These are phyloP conservation scores for Prunus mume DNA, from an alignment of 306 rosid species.

Conservation along the genomic window DNA sequence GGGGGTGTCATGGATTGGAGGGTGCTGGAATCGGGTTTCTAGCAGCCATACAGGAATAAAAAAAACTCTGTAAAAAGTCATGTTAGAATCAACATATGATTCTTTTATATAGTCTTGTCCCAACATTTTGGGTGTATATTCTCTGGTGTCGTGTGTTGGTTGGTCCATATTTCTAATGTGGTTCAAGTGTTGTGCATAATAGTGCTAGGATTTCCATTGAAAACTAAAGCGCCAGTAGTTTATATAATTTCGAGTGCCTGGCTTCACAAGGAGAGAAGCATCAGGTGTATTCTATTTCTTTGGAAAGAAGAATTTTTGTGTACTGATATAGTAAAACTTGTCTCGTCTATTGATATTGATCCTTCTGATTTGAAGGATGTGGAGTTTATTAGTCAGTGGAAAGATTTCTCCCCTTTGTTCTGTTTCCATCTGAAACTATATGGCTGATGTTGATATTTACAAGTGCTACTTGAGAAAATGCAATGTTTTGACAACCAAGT, in stretches of 20 bases:
- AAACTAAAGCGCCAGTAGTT: slow-evolving; percentile 35
- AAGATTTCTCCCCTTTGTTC: not conserved
- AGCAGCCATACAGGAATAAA: slow-evolving; percentile 58
- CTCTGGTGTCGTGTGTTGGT: slow-evolving; percentile 58
- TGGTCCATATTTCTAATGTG: slow-evolving; percentile 49
- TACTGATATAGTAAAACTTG: not conserved
- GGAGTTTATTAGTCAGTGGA: not conserved
- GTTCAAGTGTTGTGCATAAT: slow-evolving; percentile 66
- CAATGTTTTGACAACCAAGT: too few relatives aligned
- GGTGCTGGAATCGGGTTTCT: slow-evolving; percentile 74
- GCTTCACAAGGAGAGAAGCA: slow-evolving; percentile 50
- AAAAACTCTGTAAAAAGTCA: slow-evolving; percentile 35
- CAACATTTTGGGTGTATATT: slow-evolving; percentile 73
- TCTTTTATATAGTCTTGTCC: slow-evolving; percentile 59
- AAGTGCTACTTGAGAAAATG: too few relatives aligned
- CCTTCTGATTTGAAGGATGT: slow-evolving; percentile 3
- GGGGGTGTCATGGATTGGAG: slow-evolving; percentile 56
- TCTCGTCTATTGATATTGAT: not conserved
- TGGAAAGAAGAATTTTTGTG: slow-evolving; percentile 10
- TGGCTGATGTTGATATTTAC: too few relatives aligned
- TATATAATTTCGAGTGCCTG: slow-evolving; percentile 48
- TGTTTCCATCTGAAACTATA: too few relatives aligned
- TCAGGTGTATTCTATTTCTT: slow-evolving; percentile 40
- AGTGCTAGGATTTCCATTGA: slow-evolving; percentile 46
- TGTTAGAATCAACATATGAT: slow-evolving; percentile 86